Base-by-base conservation (phyloP, 1,284 basidiomycete genomes). In the Ustilago nuda region DNA sequence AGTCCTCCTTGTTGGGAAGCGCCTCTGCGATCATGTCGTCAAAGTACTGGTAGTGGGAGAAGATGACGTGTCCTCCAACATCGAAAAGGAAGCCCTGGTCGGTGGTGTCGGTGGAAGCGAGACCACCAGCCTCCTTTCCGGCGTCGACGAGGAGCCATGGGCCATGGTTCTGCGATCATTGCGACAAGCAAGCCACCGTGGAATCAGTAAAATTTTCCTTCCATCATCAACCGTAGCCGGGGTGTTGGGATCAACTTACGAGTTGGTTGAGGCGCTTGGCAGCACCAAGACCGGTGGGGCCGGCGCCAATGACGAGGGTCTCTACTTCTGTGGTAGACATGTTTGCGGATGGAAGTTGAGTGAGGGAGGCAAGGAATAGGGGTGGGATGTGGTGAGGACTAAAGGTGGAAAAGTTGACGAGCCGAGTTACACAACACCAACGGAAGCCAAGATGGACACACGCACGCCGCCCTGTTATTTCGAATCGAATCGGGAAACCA, bases 51-150 rank as follows among this genome's bases (percentile, higher is more conserved):
- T 89, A 89, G 84, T 89, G 88, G 15, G 88, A 88, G 80, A 89
- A 89, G 76, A 89, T 89, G 76, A 89, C 88, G 82, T 89, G 88
- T 33, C 88, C 88, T 53, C 88, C 88, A 39, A 88, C 88, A 77
- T 89, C 88, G 76, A 88, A 89, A 59, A 88, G 84, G 86, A 89
- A 89, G n/a, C 88, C 88, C 77, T 89, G 87, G 9, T 81, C 59
- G 23, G 88, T 89, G 37, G 84, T 80, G 66, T 89, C 88, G 8
- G 88, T 89, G 36, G 87, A 87, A 33, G 88, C 88, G 35, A 89
- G 85, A 75, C 88, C 88, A 70, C 88, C 88, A 8, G 88, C 87
- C 51, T 87, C 84, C 19, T 82, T 78, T 53, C 84, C 82, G 8
- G 87, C 80, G 68, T 89, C 88, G 59, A 89, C 86, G 30, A 89